Evolutionary conservation across 2,329 filamentous ascomycete species (phyloP), one percentile per base, ranked within the genome.

Genomic region (Aspergillus awamori): DNA sequence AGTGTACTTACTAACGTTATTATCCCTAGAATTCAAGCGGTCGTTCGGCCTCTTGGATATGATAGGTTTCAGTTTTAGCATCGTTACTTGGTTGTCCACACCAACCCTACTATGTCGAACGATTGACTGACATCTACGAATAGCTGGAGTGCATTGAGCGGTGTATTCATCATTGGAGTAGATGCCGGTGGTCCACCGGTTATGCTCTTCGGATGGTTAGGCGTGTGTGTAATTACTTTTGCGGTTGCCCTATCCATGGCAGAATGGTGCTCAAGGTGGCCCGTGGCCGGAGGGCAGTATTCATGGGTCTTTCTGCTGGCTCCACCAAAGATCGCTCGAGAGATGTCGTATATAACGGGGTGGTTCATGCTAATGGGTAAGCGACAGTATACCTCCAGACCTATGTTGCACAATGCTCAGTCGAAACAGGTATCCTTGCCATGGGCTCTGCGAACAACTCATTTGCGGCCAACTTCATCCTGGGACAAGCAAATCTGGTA

Each of bases 151-250:
- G 83, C 83, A 1, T 71, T 86, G 2, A 79, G 79, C 28, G 83
- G 83, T 15, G 81, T 83, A 0, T 76, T 86, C 43, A 83, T 83
- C 54, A 78, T 85, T 24, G 84, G 83, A 8, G 80, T 84, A 4
- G 77, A 79, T 63, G 78, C 81, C 54, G 83, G 83, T 28, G 83
- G 83, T 1, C 82, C 83, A 7, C 82, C 83, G 0, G 82, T 86
- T 41, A 85, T 86, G 79, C 78, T 86, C 28, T 86, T 81, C 75
- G 80, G 80, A 20, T 86, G 82, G 82, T 67, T 85, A n/a, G 81
- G 77, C 4, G 79, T 85, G 17, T 83, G 81, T 61, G 47, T 80
- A 4, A 74, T 81, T 39, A 80, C 80, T 0, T 69, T 85, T 13
- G 74, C 79, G 5, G 82, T 86, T 8, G 83, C 82, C 11, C 81